Conservation (phyloP, 495 filamentous ascomycete species). For the Annulohypoxylon stygium region DNA sequence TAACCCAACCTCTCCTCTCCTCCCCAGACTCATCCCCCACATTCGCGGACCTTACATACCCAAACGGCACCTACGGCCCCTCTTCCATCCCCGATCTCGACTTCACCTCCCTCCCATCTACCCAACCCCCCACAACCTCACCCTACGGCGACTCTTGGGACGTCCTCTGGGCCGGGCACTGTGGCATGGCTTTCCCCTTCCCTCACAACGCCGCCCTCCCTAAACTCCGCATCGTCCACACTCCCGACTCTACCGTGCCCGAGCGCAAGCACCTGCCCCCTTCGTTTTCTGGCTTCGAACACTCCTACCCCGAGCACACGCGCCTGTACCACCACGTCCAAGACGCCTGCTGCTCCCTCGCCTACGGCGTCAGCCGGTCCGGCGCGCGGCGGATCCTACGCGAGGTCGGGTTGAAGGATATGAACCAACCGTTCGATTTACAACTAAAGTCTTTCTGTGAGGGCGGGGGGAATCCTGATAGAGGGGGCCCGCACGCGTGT, state of each 20-base stretch:
- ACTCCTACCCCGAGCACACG: conserved; percentile 52
- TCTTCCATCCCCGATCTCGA: conserved; percentile 29
- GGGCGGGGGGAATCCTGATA: conserved; percentile 37
- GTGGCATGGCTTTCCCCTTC: conserved; percentile 54
- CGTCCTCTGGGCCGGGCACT: conserved; percentile 69
- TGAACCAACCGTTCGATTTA: conserved; percentile 47
- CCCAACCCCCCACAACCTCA: conserved; percentile 50
- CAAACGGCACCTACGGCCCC: conserved; percentile 14
- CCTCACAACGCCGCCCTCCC: conserved; percentile 36
- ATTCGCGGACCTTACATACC: conserved; percentile 47
- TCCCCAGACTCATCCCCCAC: conserved; percentile 9
- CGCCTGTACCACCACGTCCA: conserved; percentile 54
- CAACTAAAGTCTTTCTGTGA: conserved; percentile 51
- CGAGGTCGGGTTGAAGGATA: conserved; percentile 48
- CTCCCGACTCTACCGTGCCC: conserved; percentile 49
- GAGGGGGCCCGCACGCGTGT: conserved; percentile 44
- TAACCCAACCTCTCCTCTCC: conserved; percentile 46
- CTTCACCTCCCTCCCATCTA: conserved; percentile 49
- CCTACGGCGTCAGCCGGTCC: conserved; percentile 49
- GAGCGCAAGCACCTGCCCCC: conserved; percentile 47
- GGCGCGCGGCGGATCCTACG: conserved; percentile 50
- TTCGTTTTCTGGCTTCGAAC: conserved; percentile 41
- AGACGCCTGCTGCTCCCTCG: conserved; percentile 51
- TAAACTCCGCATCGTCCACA: conserved; percentile 43
- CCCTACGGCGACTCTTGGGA: conserved; percentile 73